These are phyloP conservation scores for Parachaetomium inaequale DNA, from an alignment of 495 filamentous ascomycete species.

Conservation along the genomic window DNA sequence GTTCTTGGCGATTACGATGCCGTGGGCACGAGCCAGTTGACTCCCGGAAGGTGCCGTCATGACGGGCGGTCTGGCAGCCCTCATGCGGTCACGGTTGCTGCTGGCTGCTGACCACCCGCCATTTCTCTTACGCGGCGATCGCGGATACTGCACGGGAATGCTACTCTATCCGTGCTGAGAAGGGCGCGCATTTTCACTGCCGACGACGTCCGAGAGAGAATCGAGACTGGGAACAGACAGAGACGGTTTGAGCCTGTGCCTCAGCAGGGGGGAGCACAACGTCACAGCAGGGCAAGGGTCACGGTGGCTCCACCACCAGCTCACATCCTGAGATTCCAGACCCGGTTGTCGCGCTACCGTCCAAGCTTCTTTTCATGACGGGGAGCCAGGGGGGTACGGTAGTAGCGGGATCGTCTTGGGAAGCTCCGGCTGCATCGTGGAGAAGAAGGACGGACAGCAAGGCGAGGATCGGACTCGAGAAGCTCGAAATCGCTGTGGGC, in stretches of 20 bases:
- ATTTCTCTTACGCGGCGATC: background rate
- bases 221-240: background rate
- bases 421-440: background rate
- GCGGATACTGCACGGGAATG: background rate
- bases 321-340: slow-evolving; percentile 14
- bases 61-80: background rate
- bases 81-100: background rate
- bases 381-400: background rate
- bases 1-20: background rate
- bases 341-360: slow-evolving; percentile 1
- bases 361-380: slow-evolving; percentile 6
- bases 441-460: background rate
- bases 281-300: slow-evolving; percentile 12
- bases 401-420: background rate
- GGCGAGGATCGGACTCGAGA: background rate
- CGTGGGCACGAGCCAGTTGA: background rate
- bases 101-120: background rate
- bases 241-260: slow-evolving; percentile 5
- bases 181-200: background rate
- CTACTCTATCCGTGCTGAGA: too few species aligned
- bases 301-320: slow-evolving; percentile 19
- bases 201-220: background rate
- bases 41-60: slow-evolving; percentile 4
- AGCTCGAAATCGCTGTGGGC: background rate
- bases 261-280: slow-evolving; percentile 14